Evolutionary conservation across 2,329 filamentous ascomycete species (phyloP), one percentile per base, ranked within the genome.

Genomic region (Fusarium sp.): DNA sequence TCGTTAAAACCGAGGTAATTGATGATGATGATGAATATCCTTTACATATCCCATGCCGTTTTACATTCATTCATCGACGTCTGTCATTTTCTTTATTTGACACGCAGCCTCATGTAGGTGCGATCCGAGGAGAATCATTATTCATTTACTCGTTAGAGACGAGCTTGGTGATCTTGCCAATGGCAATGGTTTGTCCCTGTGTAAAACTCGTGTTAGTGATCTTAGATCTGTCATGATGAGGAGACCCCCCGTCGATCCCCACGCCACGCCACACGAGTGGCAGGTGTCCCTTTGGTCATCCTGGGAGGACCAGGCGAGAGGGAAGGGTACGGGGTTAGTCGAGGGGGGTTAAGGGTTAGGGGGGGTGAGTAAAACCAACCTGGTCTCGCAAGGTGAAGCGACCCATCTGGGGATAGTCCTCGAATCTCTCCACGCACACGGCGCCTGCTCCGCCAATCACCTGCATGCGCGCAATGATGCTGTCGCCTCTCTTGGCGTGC

Each of bases 161-260:
- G 74, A 99, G 90, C 89, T 95, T 98, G 69, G 95, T 98, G 83
- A 99, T 97, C 90, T 99, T 99, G 81, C 97, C 97, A 86, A 99
- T 99, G 66, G 97, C 97, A 86, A 99, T 98, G 0, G 97, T 99
- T 93, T 98, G 96, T 79, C 97, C 97, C 92, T 98, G 81, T 64
- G 81, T 61, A 74, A 27, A 65, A 24, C 37, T 43, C 78, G 61
- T 81, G 75, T 81, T 80, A 81, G 79, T 71, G 29, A 73, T 48
- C 54, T 69, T 56, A 62, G 65, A 69, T 77, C 39, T 57, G 56
- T 18, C 16, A 54, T 57, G 45, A 52, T 45, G 35, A 70, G 52
- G 56, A 70, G 64, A 68, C 48, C 64, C 57, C 57, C 65, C 41
- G 31, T 65, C 39, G 9, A 22, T 73, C 35, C 39, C 60, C 63